These are phyloP conservation scores for Dorcoceras hygrometricum DNA, from an alignment of 257 asterid genomes.

Conservation along the genomic window DNA sequence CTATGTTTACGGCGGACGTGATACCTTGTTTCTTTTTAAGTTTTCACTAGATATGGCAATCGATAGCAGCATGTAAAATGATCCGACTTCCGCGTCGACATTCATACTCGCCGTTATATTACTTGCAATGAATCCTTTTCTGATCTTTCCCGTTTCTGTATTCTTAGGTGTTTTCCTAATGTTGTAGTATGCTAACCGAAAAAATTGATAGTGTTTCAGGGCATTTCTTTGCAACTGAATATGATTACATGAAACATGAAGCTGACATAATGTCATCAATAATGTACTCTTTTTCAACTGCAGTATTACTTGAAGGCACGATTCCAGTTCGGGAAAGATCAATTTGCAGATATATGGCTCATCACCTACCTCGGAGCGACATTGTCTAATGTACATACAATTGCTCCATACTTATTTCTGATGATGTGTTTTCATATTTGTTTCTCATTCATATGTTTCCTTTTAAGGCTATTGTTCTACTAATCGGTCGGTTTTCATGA, in stretches of 20 bases:
- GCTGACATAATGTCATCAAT: background rate
- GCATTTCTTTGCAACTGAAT: background rate
- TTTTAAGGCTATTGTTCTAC: background rate
- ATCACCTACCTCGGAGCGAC: slow-evolving; percentile 35
- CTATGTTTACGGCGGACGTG: background rate
- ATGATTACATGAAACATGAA: background rate
- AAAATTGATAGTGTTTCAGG: background rate
- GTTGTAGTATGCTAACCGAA: background rate
- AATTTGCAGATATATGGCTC: slow-evolving; percentile 37
- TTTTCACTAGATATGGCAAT: background rate
- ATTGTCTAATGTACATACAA: slow-evolving; percentile 34
- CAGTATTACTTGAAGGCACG: slow-evolving; percentile 53
- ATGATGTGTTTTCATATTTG: background rate
- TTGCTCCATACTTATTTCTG: background rate
- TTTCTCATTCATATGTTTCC: background rate
- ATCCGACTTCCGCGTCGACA: background rate
- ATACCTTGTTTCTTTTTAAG: background rate
- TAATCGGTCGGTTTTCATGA: background rate
- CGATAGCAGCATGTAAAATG: background rate
- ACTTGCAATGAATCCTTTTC: background rate
- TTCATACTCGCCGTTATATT: background rate
- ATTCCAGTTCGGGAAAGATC: slow-evolving; percentile 45
- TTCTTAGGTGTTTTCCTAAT: background rate
- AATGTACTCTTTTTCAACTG: slow-evolving; percentile 10
- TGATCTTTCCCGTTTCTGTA: background rate